Base-by-base conservation (phyloP, 805 yeast species). In the Nakazawaea populi region DNA sequence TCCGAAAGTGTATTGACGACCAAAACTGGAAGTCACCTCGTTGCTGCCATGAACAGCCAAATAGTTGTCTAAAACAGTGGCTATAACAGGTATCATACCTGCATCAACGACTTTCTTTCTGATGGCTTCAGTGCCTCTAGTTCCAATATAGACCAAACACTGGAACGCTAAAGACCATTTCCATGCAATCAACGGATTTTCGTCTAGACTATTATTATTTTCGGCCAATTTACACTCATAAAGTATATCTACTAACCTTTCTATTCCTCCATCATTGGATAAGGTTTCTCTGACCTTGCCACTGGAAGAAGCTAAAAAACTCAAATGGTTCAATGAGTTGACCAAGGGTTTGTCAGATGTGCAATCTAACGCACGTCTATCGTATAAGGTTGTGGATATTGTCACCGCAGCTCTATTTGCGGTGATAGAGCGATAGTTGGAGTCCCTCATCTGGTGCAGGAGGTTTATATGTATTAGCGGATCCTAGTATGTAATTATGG, bases 151-250 rank as follows among this genome's bases (percentile, higher is more conserved):
- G 1, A 92, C 96, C 51, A 92, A 71, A 64, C 97, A 91, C 70
- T 92, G 99, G 62, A 94, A 83, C 0, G 97, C 88, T 49, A 92
- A 71, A 5, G 96, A 88, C 99, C 99, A 92, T 70, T 92, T 92
- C 97, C 97, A 92, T 0, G 96, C 91, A n/a, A 86, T 74, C 55
- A 89, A 72, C 29, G 83, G 76, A 42, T 66, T 69, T 47, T 62
- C 59, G 24, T 65, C 66, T 12, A 55, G 55, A 24, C 56, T 55
- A 0, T 69, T 69, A 42, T 65, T 55, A 27, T 44, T 34, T 41
- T 56, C 58, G 36, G 56, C 58, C 18, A 51, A 31, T 41, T 79
- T 81, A 62, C 97, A 91, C 59, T 87, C 95, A 62, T 88, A 87
- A 49, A 92, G 70, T 34, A 92, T 92, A 50, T 85, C 85, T 38